Conservation (phyloP, 2,329 filamentous ascomycete species). For the Dothidotthia symphoricarpi region DNA sequence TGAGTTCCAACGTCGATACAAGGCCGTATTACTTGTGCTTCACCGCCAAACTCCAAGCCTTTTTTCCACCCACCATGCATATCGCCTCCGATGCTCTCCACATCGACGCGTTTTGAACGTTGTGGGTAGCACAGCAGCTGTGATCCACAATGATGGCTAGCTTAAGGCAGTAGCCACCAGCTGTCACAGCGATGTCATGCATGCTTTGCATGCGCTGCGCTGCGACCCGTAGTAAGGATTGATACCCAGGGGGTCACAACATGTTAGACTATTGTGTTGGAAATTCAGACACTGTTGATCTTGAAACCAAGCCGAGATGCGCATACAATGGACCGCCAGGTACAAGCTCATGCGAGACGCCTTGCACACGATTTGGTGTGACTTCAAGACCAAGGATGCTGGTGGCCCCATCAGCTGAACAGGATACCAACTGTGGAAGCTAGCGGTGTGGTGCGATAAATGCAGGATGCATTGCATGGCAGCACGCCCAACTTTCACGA, state of each 20-base stretch:
- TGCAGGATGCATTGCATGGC: background rate
- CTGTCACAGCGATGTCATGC: slow-evolving; percentile 11
- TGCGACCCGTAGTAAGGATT: slow-evolving; percentile 11
- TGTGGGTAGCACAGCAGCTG: too few relatives aligned
- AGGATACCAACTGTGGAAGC: background rate
- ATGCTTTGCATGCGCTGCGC: slow-evolving; percentile 17
- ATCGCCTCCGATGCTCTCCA: too few relatives aligned
- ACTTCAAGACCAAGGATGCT: slow-evolving; percentile 1
- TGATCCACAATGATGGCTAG: slow-evolving; percentile 4
- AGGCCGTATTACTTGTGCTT: too few relatives aligned
- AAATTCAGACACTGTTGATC: slow-evolving; percentile 14
- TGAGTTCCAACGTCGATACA: too few relatives aligned
- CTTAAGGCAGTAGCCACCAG: slow-evolving; percentile 9
- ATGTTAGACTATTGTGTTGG: slow-evolving; percentile 11
- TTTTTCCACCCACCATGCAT: too few relatives aligned
- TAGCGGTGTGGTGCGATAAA: too few relatives aligned
- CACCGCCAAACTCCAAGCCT: too few relatives aligned
- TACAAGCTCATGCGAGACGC: slow-evolving; percentile 14
- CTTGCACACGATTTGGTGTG: slow-evolving; percentile 9
- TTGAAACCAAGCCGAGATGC: too few relatives aligned
- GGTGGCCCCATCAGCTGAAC: background rate
- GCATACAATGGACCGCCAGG: slow-evolving; percentile 18
- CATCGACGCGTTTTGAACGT: too few relatives aligned
- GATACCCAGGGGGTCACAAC: slow-evolving; percentile 20
- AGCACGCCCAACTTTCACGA: background rate